Conservation (phyloP, 192 early-diverging fungal genomes). For the Podila minutissima region DNA sequence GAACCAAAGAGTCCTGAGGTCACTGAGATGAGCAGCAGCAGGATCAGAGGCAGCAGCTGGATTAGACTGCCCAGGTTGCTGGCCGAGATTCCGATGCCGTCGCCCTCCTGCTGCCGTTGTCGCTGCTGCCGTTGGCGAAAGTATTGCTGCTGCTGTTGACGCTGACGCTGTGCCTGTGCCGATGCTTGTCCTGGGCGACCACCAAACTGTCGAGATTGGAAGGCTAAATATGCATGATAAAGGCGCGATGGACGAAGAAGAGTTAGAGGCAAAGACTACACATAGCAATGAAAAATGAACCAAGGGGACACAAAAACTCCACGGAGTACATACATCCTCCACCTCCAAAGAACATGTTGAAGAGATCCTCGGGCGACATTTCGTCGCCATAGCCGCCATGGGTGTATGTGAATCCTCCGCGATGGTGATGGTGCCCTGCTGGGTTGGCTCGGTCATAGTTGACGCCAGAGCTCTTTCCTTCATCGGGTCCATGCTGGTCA, state of each 20-base stretch:
- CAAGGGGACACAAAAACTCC: conserved; percentile 28
- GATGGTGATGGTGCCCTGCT: conserved; percentile 44
- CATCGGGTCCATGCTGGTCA: conserved; percentile 86
- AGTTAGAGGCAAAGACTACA: not conserved
- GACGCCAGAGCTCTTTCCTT: conserved; percentile 59
- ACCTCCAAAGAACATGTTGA: conserved; percentile 96
- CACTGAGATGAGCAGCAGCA: conserved; percentile 83
- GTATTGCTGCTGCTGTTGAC: conserved; percentile 33
- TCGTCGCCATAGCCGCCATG: conserved; percentile 66
- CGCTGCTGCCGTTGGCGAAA: conserved; percentile 7
- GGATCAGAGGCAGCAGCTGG: conserved; percentile 82
- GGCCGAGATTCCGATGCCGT: conserved; percentile 52
- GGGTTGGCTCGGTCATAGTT: conserved; percentile 48
- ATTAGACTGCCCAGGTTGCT: conserved; percentile 60
- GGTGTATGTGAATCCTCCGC: conserved; percentile 37
- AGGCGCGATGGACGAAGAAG: not conserved
- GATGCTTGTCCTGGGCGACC: conserved; percentile 66
- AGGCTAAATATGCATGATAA: conserved; percentile 32
- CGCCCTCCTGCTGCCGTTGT: conserved; percentile 23
- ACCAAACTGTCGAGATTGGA: conserved; percentile 66
- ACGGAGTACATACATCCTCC: conserved; percentile 48
- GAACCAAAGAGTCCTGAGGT: conserved; percentile 68
- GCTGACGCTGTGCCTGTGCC: conserved; percentile 32
- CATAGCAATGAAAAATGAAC: conserved; percentile 37
- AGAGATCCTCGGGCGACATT: conserved; percentile 92